Percentiles rank a stretch among this genome's conserved stretches.
These are phyloP conservation scores for Suillus occidentalis DNA, from an alignment of 768 basidiomycete genomes.

Conservation along the genomic window DNA sequence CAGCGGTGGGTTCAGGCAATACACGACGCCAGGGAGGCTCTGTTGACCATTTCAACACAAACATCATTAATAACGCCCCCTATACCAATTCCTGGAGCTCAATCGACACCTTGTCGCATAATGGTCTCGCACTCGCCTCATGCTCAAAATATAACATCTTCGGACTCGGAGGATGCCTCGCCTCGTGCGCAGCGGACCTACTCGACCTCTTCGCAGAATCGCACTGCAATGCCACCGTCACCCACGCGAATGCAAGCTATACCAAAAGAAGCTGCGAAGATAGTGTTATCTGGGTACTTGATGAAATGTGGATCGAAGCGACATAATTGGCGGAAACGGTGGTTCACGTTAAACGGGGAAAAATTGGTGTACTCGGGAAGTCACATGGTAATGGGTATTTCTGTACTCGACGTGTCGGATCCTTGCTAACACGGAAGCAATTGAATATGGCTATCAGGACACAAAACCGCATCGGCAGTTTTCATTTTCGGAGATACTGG, in stretches of 20 bases:
- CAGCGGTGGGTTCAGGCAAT: slow-evolving; percentile 83
- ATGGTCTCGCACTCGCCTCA: slow-evolving; percentile 51
- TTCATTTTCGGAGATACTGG: slow-evolving; percentile 80
- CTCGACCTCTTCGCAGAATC: slow-evolving; percentile 47
- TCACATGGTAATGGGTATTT: slow-evolving; percentile 78
- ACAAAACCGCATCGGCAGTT: slow-evolving; percentile 87
- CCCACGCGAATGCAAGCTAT: slow-evolving; percentile 40
- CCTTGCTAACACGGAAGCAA: slow-evolving; percentile 12
- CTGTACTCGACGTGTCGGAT: slow-evolving; percentile 13
- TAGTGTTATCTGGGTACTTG: slow-evolving; percentile 85
- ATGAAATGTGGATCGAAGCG: slow-evolving; percentile 96
- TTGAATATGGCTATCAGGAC: slow-evolving; percentile 55
- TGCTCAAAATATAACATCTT: slow-evolving; percentile 61
- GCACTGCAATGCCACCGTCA: slow-evolving; percentile 40
- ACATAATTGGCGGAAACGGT: slow-evolving; percentile 94
- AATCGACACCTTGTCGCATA: slow-evolving; percentile 28
- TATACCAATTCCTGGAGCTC: slow-evolving; percentile 49
- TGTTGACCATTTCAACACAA: slow-evolving; percentile 64
- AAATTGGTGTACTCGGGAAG: slow-evolving; percentile 85
- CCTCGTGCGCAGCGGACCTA: slow-evolving; percentile 44
- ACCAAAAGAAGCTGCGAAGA: slow-evolving; percentile 65
- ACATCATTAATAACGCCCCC: slow-evolving; percentile 50
- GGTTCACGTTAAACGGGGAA: slow-evolving; percentile 93
- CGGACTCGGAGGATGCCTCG: slow-evolving; percentile 75
- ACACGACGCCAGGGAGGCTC: slow-evolving; percentile 67